Evolutionary conservation across 176 grass and related monocot genomes (phyloP), one percentile per base, ranked within the genome.

Genomic region (Hordeum vulgare): DNA sequence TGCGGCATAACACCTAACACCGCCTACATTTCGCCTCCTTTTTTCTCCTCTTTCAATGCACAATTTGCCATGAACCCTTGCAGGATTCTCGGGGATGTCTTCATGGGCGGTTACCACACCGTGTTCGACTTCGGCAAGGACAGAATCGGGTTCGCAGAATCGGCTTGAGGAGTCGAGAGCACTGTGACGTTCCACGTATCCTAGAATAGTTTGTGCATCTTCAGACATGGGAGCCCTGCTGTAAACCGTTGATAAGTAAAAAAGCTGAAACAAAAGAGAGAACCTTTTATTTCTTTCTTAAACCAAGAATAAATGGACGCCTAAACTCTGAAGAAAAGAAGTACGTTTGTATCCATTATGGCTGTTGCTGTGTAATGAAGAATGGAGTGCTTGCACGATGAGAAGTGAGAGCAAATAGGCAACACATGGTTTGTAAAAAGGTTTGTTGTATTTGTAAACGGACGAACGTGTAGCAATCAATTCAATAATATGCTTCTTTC

Each of bases 11-110:
- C 14, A 7, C 9, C 78, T 9, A 29, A 12, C 47, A 12, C 44
- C 11, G 17, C 31, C 34, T 24, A 40, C 41, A 34, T 62, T 23
- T 37, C 4, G 6, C 35, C 10, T 27, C 36, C 18, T 56, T 54
- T 59, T 8, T 69, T 17, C 23, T 21, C 35, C 33, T 31, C 26
- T 44, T 56, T 11, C 15, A 66, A 6, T 68, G 42, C 72, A 5
- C 64, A 39, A 11, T 3, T 76, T 60, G 4, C 14, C 40, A 71
- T 35, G 31, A 76, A 86, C 63, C 29, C 59, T 33, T 83, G 28
- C 77, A 98, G 96, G 96, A 98, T 98, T 77, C 91, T 98, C 81
- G 96, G 96, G 31, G 96, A 98, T 90, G 96, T 98, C 26, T 98
- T 98, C 83, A 96, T 98, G 96, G 93, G 96, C 18, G 93, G 91